Base-by-base conservation (phyloP, 1,284 basidiomycete genomes). In the Thecaphora thlaspeos region DNA sequence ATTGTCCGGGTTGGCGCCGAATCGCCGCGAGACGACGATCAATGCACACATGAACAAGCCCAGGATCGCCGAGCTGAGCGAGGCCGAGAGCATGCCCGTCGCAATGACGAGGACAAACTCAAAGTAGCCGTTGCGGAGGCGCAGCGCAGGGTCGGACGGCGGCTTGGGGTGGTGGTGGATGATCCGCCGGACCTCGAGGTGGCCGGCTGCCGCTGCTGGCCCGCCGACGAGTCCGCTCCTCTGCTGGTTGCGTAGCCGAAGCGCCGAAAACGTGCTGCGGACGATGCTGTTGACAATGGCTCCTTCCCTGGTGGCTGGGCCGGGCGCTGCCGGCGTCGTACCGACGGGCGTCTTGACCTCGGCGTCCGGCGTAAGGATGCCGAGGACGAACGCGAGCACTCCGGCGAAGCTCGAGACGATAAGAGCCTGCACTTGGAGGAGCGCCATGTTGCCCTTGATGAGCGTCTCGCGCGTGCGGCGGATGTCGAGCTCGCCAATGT, bases 1-100 rank as follows among this genome's bases (percentile, higher is more conserved):
- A 77, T 97, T 97, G 76, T 96, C 92, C 49, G 93, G 94, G 78
- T 98, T 88, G 38, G 88, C 83, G 3, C 87, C 85, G 48, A 84
- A 84, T 69, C 82, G 84, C 43, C 90, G 81, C 75, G 91, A 91
- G 2, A 89, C 59, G 19, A 97, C 83, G 37, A 97, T 85, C 21
- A 96, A 83, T 8, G 82, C 81, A 72, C 88, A 91, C 91, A 97
- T 95, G 79, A 97, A 95, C 1, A 87, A 88, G 2, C 94, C 94
- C 1, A 97, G 83, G 2, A 92, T 74, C 2, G 89, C 80, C 51
- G 87, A 87, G 15, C 88, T 90, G 21, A 91, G 75, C 43, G 87
- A 88, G 0, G 93, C 88, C 0, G 92, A 86, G 11, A 89, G 84
- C 89, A 95, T 94, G 0, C 90, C 85, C 0, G 91, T 89, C 7